Evolutionary conservation across 2,329 filamentous ascomycete species (phyloP), one percentile per base, ranked within the genome.

Genomic region (Gliomastix tumulicola): DNA sequence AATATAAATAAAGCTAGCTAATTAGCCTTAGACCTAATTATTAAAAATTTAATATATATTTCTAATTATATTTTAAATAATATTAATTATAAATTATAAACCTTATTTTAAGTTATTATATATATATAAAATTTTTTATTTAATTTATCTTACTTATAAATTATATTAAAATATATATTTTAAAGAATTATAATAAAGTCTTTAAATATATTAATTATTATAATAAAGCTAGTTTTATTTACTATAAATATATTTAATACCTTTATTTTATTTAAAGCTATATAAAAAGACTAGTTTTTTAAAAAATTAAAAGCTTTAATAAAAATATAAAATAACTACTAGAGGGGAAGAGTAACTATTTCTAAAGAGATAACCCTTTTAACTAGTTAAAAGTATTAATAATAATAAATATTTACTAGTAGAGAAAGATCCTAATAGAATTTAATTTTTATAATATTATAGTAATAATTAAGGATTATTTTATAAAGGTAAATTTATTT

Each of bases 181-280:
- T 28, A 28, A 28, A 3, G 25, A 13, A 10, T 5, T 28, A 28
- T 13, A 15, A 28, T n/a, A n/a, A n/a, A n/a, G n/a, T n/a, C n/a
- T n/a, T n/a, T n/a, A n/a, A 92, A 1, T 84, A 97, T 66, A 98
- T 98, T 88, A 92, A 98, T 62, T 98, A 98, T 69, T 98, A 98
- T 61, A 12, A 11, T 31, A 31, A 31, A 12, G 16, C 30, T 31
- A 11, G 9, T 12, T 31, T 12, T 31, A 12, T n/a, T n/a, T n/a
- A n/a, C n/a, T n/a, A n/a, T n/a, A 12, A 9, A 31, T 11, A 9
- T 9, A 31, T 8, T 17, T 31, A 12, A 9, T 31, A 31, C 11
- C 16, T 31, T 12, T 11, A 31, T 31, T 31, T 17, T 31, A 12
- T 31, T 12, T 12, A 12, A 17, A 12, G 16, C 11, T 17, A n/a